Evolutionary conservation across 2,329 filamentous ascomycete genomes (phyloP), one percentile per base, ranked within the genome.

Genomic region (Ceratocystis harringtonii): DNA sequence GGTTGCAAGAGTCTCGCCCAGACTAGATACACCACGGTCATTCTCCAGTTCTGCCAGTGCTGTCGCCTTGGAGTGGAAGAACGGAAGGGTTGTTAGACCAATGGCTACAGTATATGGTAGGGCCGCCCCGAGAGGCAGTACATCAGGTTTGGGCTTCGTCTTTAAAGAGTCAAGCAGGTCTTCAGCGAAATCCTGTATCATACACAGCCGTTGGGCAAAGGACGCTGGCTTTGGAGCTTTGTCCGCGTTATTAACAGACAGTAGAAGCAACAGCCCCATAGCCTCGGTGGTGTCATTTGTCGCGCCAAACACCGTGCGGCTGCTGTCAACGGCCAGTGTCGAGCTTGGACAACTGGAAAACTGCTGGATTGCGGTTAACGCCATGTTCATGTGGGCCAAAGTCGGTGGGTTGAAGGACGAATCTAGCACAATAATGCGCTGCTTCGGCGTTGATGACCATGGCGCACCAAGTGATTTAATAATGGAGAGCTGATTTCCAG

Each of bases 331-430:
- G 25, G 25, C 36, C 17, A 10, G 50, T 36, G 55, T 55, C 44
- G 3, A 7, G 45, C 12, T n/a, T 63, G 66, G 19, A 55, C 61
- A 64, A n/a, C 65, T 36, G 22, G n/a, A 48, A 25, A 22, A 65
- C 28, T 28, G 61, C 69, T 64, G 64, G 32, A 80, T 64, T 0
- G 82, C 82, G 1, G 80, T 79, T 0, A 76, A 72, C 0, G 79
- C 81, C 77, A 88, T 85, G 66, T 75, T 75, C 55, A 79, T 75
- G 71, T 88, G 85, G 1, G 84, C 85, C 6, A 76, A 74, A 0
- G 85, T 87, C 0, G 85, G 85, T 30, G 85, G 85, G 71, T 88
- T 87, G 76, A 87, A 88, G 67, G 83, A 86, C 62, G 84, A 85
- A 73, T 88, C 85, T 60, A 87, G 78, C 65, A 87, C 76, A 64